phyloP scores from a whole-genome alignment of 176 grass and related monocot genomes.

The Dendrocalamus sinicus region DNA sequence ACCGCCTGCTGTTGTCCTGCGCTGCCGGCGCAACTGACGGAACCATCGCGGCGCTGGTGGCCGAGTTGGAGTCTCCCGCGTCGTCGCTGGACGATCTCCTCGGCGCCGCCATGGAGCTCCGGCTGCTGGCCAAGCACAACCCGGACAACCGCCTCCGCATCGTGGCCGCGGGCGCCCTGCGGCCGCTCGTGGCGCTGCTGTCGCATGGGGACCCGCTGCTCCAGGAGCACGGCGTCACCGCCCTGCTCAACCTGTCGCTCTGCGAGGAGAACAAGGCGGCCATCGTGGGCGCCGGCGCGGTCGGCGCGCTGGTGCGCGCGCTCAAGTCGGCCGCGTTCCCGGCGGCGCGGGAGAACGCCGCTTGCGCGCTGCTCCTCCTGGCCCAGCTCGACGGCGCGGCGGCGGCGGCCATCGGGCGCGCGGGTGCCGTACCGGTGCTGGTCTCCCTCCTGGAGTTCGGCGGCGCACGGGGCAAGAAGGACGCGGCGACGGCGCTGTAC shows the following conservation, averaged over 20 bases:
- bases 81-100: conserved; percentile 44
- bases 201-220: conserved; percentile 43
- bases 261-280: conserved; percentile 50
- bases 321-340: conserved; percentile 51
- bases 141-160: conserved; percentile 59
- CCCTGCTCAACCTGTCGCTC: conserved; percentile 52
- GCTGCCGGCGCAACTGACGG: conserved; percentile 18
- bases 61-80: conserved; percentile 25
- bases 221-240: conserved; percentile 52
- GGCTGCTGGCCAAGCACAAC: conserved; percentile 57
- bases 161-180: conserved; percentile 43
- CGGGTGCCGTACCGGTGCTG: conserved; percentile 54
- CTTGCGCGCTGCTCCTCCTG: conserved; percentile 50
- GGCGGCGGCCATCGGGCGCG: conserved; percentile 44
- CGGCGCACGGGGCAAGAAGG: conserved; percentile 52
- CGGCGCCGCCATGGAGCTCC: conserved; percentile 44
- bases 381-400: conserved; percentile 40
- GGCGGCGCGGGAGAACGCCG: conserved; percentile 54
- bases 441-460: conserved; percentile 52
- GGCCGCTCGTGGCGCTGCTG: conserved; percentile 39
- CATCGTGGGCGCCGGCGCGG: conserved; percentile 51
- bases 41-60: conserved; percentile 22
- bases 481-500: conserved; percentile 61
- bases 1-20: conserved; percentile 23
- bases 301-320: conserved; percentile 41